A percentile compares a stretch with the other conserved stretches of the same genome.
Evolutionary conservation across 352 stramenopile species (phyloP).

Genomic region (Lagenidium giganteum): DNA sequence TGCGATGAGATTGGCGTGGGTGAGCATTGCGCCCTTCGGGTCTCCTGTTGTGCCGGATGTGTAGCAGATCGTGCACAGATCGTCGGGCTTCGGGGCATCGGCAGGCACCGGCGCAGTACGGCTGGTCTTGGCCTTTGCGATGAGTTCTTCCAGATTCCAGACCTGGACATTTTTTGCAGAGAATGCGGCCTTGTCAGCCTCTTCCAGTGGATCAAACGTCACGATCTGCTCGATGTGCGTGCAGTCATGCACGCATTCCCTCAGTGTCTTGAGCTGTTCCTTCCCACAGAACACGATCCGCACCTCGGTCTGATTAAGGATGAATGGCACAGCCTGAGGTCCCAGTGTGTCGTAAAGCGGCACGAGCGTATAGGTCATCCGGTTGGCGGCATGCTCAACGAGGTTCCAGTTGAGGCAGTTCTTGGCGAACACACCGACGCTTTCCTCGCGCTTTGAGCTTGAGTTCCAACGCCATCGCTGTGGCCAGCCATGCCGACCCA

Average conservation of each 20-base stretch:
- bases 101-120: conserved; percentile 37
- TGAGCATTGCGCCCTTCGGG: conserved; percentile 67
- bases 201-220: conserved; percentile 36
- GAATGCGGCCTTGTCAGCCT: conserved; percentile 20
- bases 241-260: conserved; percentile 26
- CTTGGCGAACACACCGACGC: conserved; percentile 68
- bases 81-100: conserved; percentile 39
- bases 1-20: conserved; percentile 44
- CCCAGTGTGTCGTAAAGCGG: conserved; percentile 85
- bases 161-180: conserved; percentile 29
- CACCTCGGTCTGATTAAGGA: conserved; percentile 77
- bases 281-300: conserved; percentile 61
- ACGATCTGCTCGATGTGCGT: conserved; percentile 37
- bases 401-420: conserved; percentile 69
- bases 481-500: conserved; percentile 33
- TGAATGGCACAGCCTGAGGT: conserved; percentile 56
- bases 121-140: conserved; percentile 27
- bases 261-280: conserved; percentile 45
- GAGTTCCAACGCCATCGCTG: conserved; percentile 30
- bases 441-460: conserved; percentile 31
- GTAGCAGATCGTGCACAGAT: conserved; percentile 94
- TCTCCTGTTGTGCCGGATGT: conserved; percentile 73
- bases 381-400: conserved; percentile 55
- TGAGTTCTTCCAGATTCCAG: conserved; percentile 34
- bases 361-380: conserved; percentile 64